Conservation (phyloP, 768 basidiomycete genomes). For the Strobilomyces echinocephalus region DNA sequence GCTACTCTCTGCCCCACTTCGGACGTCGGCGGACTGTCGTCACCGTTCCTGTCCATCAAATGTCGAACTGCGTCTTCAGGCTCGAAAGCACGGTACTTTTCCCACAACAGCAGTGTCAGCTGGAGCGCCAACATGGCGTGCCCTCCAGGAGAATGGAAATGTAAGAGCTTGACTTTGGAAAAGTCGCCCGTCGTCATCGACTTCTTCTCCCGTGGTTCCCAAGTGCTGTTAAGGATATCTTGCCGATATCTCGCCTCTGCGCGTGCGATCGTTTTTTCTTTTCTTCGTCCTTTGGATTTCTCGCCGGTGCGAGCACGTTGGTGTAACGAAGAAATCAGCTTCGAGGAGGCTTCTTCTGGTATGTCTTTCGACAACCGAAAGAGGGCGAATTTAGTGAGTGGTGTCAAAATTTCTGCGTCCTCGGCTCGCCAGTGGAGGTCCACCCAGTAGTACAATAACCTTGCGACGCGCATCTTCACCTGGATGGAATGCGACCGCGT, state of each 20-base stretch:
- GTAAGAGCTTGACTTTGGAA: constrained; percentile 26
- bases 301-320: constrained; percentile 20
- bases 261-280: constrained; percentile 21
- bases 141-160: constrained; percentile 35
- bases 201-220: constrained; percentile 26
- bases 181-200: constrained; percentile 29
- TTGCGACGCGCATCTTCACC: constrained; percentile 55
- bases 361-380: constrained; percentile 28
- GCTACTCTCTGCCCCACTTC: constrained; percentile 28
- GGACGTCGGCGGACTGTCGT: constrained; percentile 22
- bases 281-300: constrained; percentile 24
- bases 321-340: constrained; percentile 30
- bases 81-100: constrained; percentile 36
- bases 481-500: constrained; percentile 41
- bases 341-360: constrained; percentile 23
- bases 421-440: constrained; percentile 57
- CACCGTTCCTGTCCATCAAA: constrained; percentile 33
- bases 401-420: constrained; percentile 39
- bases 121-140: constrained; percentile 44
- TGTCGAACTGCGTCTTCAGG: constrained; percentile 41
- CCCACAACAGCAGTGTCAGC: constrained; percentile 37
- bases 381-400: constrained; percentile 31
- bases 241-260: constrained; percentile 19
- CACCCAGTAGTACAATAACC: constrained; percentile 66
- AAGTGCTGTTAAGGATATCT: constrained; percentile 18